Evolutionary conservation across 73 alveolate genomes (phyloP).

Genomic region (Effrenium voratum): DNA sequence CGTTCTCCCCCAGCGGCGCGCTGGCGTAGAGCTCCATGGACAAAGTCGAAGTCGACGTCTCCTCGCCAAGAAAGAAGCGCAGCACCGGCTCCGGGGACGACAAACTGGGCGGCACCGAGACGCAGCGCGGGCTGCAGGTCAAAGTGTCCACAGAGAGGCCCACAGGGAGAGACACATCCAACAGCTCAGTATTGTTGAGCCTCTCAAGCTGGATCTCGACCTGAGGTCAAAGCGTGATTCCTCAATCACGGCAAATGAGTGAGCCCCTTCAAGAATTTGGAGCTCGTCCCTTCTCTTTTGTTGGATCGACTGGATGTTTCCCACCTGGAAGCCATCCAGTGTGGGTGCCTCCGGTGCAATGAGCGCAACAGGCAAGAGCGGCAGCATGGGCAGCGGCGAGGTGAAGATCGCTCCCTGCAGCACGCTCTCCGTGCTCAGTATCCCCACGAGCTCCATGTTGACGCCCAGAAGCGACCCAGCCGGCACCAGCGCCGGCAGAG

Average conservation of each 20-base stretch:
- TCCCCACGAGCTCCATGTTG: background rate
- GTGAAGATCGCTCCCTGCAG: constrained; percentile 21
- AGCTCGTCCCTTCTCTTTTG: too few relatives aligned
- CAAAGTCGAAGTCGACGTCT: too few relatives aligned
- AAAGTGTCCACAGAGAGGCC: constrained; percentile 18
- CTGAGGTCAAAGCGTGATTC: too few relatives aligned
- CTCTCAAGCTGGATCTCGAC: background rate
- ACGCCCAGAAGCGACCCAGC: background rate
- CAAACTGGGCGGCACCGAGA: background rate
- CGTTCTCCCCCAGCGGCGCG: too few relatives aligned
- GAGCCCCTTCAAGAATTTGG: too few relatives aligned
- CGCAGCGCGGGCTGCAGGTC: constrained; percentile 38
- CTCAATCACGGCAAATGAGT: too few relatives aligned
- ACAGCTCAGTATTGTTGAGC: background rate
- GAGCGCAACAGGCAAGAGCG: background rate
- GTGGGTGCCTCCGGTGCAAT: constrained; percentile 5
- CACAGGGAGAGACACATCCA: constrained; percentile 65
- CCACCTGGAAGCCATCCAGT: constrained; percentile 15
- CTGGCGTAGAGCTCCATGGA: too few relatives aligned
- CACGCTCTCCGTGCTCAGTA: background rate
- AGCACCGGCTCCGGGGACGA: constrained; percentile 54
- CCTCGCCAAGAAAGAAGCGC: constrained; percentile 32
- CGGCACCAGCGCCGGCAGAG: constrained; percentile 1
- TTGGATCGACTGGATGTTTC: too few relatives aligned
- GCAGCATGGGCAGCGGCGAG: constrained; percentile 17